Evolutionary conservation across 1,139 yeast species (phyloP).

Genomic region (Suhomyces taliae): DNA sequence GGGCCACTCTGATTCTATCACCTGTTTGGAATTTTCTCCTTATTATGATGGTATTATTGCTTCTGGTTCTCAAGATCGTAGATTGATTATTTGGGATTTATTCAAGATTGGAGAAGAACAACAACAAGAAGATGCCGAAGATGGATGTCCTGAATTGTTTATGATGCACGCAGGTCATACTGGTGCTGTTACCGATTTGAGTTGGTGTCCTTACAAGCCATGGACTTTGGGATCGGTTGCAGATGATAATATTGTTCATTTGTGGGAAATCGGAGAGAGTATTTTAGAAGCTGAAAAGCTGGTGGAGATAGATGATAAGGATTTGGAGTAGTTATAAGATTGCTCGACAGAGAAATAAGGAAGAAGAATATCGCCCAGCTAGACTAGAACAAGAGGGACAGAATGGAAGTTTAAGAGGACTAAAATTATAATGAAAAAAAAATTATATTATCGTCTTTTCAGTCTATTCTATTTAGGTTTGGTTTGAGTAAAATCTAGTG

Average conservation of each 20-base stretch:
- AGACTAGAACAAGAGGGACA: no score
- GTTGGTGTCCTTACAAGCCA: conserved; percentile 67
- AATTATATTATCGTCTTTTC: no score
- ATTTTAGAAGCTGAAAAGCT: conserved; percentile 42
- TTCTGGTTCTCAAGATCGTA: conserved; percentile 69
- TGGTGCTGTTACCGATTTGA: conserved; percentile 69
- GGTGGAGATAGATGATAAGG: conserved; percentile 20
- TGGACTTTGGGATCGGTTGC: conserved; percentile 77
- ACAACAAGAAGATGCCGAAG: conserved; percentile 75
- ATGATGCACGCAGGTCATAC: conserved; percentile 91
- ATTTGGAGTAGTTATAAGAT: conserved; percentile 19
- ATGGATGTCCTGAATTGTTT: conserved; percentile 77
- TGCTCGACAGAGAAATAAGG: background rate
- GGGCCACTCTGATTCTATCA: conserved; percentile 74
- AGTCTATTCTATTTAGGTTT: no score
- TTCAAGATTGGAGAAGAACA: conserved; percentile 75
- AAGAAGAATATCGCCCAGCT: no score
- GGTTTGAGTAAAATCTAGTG: no score
- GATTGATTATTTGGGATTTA: conserved; percentile 75
- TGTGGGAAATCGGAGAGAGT: conserved; percentile 66
- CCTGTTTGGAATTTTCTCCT: conserved; percentile 70
- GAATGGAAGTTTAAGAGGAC: no score
- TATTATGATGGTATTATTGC: conserved; percentile 71
- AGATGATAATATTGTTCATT: conserved; percentile 74
- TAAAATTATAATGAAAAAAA: no score